Percentiles rank a stretch among this genome's conserved stretches.
Evolutionary conservation across 2,329 filamentous ascomycete species (phyloP).

Genomic region (Epichloe sylvatica): DNA sequence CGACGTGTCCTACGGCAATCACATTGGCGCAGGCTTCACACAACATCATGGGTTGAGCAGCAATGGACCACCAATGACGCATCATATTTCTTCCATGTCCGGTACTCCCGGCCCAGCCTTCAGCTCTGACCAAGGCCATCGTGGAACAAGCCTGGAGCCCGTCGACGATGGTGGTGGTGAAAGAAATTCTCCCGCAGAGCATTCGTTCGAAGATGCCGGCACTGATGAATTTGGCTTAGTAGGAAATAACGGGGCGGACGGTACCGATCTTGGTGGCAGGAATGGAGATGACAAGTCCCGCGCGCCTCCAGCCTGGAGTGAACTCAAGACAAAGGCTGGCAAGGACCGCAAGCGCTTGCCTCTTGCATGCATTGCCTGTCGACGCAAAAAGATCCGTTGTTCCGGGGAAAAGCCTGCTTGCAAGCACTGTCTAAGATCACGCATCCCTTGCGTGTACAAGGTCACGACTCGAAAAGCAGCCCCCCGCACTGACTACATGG

Average conservation of each 20-base stretch:
- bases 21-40: constrained; percentile 21
- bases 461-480: constrained; percentile 89
- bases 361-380: constrained; percentile 86
- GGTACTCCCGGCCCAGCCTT: constrained; percentile 13
- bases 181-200: constrained; percentile 28
- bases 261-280: constrained; percentile 39
- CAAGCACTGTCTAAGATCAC: constrained; percentile 84
- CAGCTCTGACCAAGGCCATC: constrained; percentile 11
- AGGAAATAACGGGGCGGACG: constrained; percentile 32
- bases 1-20: constrained; percentile 19
- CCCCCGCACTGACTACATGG: constrained; percentile 98
- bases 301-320: constrained; percentile 57
- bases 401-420: constrained; percentile 96
- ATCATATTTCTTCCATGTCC: constrained; percentile 8
- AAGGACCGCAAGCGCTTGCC: constrained; percentile 91
- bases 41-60: constrained; percentile 13
- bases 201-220: constrained; percentile 38
- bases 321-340: constrained; percentile 80
- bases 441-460: constrained; percentile 95
- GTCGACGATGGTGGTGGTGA: constrained; percentile 33
- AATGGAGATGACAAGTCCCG: constrained; percentile 45
- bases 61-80: constrained; percentile 8
- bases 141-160: constrained; percentile 21
- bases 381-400: constrained; percentile 94
- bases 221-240: constrained; percentile 46